A percentile compares a stretch with the other conserved stretches of the same genome.
Evolutionary conservation across 176 grass and related monocot genomes (phyloP).

Genomic region (Aegilops umbellulata): DNA sequence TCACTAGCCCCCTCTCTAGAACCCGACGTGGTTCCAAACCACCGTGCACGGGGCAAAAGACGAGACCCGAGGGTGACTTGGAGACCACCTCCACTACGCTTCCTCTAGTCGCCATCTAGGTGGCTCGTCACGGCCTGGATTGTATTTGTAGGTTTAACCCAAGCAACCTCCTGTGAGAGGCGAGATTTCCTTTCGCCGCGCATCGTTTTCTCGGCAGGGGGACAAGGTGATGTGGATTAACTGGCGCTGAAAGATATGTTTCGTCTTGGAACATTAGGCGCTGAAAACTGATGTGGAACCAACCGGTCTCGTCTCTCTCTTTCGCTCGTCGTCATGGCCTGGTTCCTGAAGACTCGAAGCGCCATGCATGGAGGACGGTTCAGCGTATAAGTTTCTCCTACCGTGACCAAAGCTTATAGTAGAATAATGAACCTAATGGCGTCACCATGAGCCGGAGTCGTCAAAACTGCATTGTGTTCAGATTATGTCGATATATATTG

Average conservation of each 20-base stretch:
- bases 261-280: not conserved
- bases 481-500: not conserved
- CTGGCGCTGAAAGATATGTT: not conserved
- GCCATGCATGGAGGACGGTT: not conserved
- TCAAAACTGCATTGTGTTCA: not conserved
- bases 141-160: constrained; percentile 12
- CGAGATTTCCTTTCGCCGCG: constrained; percentile 17
- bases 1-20: constrained; percentile 15
- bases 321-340: not conserved
- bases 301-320: not conserved
- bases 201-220: constrained; percentile 6
- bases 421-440: not conserved
- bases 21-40: constrained; percentile 22
- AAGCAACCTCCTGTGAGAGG: constrained; percentile 36
- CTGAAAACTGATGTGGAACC: too few species aligned
- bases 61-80: constrained; percentile 24
- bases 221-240: not conserved
- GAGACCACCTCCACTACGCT: constrained; percentile 26
- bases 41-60: constrained; percentile 11
- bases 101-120: constrained; percentile 16
- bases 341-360: not conserved
- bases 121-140: not conserved
- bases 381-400: not conserved
- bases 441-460: not conserved
- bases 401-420: not conserved